Percentiles rank a stretch among this genome's conserved stretches.
phyloP scores from a whole-genome alignment of 2,329 filamentous ascomycete species.

The Zymoseptoria passerinii region DNA sequence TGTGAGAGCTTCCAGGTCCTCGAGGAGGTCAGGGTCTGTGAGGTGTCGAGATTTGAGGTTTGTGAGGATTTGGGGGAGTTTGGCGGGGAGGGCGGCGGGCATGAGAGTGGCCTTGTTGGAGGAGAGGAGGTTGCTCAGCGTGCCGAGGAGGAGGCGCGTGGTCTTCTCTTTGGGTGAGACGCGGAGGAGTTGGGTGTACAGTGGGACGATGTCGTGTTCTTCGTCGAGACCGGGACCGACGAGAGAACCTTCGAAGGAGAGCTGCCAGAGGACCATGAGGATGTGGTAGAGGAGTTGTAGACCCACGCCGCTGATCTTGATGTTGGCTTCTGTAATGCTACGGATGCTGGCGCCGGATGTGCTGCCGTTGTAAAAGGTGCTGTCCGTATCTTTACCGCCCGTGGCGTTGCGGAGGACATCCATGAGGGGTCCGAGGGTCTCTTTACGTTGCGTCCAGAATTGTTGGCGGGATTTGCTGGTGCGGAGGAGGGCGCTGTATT shows the following conservation, averaged over 20 bases:
- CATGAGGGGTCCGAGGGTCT: constrained; percentile 74
- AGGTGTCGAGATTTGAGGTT: constrained; percentile 48
- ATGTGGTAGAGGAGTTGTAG: constrained; percentile 92
- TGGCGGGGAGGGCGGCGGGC: constrained; percentile 76
- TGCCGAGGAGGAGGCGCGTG: constrained; percentile 80
- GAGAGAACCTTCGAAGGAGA: constrained; percentile 73
- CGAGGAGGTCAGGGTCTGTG: constrained; percentile 45
- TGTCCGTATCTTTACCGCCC: constrained; percentile 62
- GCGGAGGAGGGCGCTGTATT: constrained; percentile 78
- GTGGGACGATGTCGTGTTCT: constrained; percentile 82
- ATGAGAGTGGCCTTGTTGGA: constrained; percentile 61
- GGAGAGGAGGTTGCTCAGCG: constrained; percentile 78
- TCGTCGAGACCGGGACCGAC: constrained; percentile 76
- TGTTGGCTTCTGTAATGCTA: constrained; percentile 57
- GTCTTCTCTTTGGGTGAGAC: constrained; percentile 97
- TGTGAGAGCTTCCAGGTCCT: constrained; percentile 40
- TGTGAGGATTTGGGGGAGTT: constrained; percentile 57
- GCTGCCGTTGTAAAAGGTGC: constrained; percentile 44
- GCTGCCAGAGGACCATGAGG: constrained; percentile 86
- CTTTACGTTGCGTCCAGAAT: constrained; percentile 85
- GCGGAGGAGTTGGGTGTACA: constrained; percentile 87
- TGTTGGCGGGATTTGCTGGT: constrained; percentile 64
- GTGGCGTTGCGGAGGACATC: constrained; percentile 70
- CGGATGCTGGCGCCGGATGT: constrained; percentile 26
- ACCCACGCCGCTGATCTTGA: constrained; percentile 64